Evolutionary conservation across 176 grass and related monocot species (phyloP).

Genomic region (Ensete ventricosum): DNA sequence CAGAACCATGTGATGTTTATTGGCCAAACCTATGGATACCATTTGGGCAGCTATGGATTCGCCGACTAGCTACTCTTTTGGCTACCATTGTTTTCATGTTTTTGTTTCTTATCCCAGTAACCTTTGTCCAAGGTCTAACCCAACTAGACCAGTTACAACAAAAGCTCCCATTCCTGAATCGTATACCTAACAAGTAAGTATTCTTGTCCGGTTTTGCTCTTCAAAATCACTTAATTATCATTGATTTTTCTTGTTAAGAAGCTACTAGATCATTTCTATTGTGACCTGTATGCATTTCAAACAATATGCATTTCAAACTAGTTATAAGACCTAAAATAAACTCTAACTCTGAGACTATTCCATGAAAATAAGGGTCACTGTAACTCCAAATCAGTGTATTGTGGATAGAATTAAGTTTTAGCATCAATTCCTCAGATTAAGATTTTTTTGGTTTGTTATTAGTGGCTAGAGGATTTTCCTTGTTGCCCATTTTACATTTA

Average conservation of each 20-base stretch:
- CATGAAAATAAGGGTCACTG: too few species aligned
- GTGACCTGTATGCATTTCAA: too few species aligned
- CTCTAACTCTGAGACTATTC: too few species aligned
- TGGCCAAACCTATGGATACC: constrained; percentile 89
- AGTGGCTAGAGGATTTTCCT: too few species aligned
- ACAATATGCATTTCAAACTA: too few species aligned
- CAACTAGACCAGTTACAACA: constrained; percentile 54
- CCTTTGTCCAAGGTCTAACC: constrained; percentile 80
- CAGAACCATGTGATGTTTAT: constrained; percentile 75
- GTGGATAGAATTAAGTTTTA: too few species aligned
- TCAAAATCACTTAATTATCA: not conserved
- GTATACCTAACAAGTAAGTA: constrained; percentile 57
- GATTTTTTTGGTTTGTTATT: too few species aligned
- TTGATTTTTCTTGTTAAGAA: not conserved
- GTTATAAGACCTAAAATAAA: too few species aligned
- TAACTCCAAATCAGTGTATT: too few species aligned
- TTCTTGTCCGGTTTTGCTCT: not conserved
- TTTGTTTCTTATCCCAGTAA: constrained; percentile 66
- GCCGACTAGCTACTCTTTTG: constrained; percentile 47
- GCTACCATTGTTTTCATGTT: constrained; percentile 70
- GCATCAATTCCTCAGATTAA: too few species aligned
- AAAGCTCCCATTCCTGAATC: constrained; percentile 39
- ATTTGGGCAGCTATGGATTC: constrained; percentile 74
- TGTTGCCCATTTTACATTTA: too few species aligned
- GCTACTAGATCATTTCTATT: too few species aligned